Conservation (phyloP, 164 flowering plant species). For the Euptelea pleiosperma region DNA sequence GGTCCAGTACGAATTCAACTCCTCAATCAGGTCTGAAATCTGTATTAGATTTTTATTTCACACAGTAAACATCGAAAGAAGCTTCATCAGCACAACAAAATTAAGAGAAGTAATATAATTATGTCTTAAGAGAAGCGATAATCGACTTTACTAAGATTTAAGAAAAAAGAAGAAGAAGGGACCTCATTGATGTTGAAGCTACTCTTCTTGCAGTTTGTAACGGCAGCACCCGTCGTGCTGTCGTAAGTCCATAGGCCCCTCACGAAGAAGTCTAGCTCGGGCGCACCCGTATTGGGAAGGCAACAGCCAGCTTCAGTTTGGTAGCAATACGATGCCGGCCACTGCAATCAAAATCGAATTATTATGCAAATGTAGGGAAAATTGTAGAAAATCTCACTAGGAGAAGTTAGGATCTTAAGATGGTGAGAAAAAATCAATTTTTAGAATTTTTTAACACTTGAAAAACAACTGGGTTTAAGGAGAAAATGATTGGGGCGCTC, state of each 20-base stretch:
- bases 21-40: conserved; percentile 9
- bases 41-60: too few relatives aligned
- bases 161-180: background rate
- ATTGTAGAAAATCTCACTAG: too few relatives aligned
- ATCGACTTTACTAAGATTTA: background rate
- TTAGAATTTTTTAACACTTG: background rate
- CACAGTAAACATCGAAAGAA: too few relatives aligned
- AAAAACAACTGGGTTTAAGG: background rate
- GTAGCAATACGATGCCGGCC: conserved; percentile 18
- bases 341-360: conserved; percentile 8
- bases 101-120: too few relatives aligned
- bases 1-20: conserved; percentile 13
- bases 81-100: too few relatives aligned
- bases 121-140: background rate
- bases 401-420: too few relatives aligned
- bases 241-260: too few relatives aligned
- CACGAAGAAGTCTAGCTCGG: conserved; percentile 12
- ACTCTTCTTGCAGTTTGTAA: conserved; percentile 6
- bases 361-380: background rate
- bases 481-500: too few relatives aligned
- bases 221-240: background rate
- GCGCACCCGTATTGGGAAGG: conserved; percentile 9
- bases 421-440: too few relatives aligned
- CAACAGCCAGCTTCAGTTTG: conserved; percentile 13
- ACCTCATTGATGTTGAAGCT: conserved; percentile 10